Evolutionary conservation across 202 grass and related monocot genomes (phyloP), one percentile per base, ranked within the genome.

Genomic region (Setaria viridis): DNA sequence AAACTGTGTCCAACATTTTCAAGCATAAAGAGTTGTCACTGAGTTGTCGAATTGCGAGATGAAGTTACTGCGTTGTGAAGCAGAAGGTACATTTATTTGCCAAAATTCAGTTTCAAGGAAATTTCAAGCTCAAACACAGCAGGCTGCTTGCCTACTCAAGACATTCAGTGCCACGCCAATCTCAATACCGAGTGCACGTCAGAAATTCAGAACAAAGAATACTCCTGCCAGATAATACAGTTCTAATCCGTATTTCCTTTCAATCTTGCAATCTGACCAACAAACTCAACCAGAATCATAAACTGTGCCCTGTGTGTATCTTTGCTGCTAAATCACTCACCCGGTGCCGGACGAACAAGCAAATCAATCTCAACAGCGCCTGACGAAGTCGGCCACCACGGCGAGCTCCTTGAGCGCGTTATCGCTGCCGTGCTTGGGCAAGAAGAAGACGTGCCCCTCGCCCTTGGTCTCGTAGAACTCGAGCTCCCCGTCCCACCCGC

Each of bases 361-460:
- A 37, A 79, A 47, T 42, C 30, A 15, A 48, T 0, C 54, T 84
- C 76, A 91, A 72, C 67, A 64, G n/a, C 72, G 74, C 62, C 82
- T 79, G 45, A 92, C 55, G 62, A 98, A 98, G 1, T 87, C 72
- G 17, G 65, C 86, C 15, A 94, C 81, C 2, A 87, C 70, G 46
- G 91, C 82, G 10, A 98, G 84, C 79, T 92, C 88, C 83, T 78
- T 84, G 77, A 88, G 42, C 9, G 95, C 95, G 32, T 88, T 92
- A 11, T 95, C 88, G 12, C 62, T 85, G 48, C 90, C 77, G 42
- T 85, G 86, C 62, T 98, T 94, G 7, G 63, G 63, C 71, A 98
- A 64, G 78, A 90, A 92, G 82, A 85, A 95, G 64, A 87, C 89
- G 34, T 98, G 96, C 43, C 13, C 66, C 76, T 98, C 93, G 64